Conservation (phyloP, 331 rosid genomes). For the Malus hybrid region DNA sequence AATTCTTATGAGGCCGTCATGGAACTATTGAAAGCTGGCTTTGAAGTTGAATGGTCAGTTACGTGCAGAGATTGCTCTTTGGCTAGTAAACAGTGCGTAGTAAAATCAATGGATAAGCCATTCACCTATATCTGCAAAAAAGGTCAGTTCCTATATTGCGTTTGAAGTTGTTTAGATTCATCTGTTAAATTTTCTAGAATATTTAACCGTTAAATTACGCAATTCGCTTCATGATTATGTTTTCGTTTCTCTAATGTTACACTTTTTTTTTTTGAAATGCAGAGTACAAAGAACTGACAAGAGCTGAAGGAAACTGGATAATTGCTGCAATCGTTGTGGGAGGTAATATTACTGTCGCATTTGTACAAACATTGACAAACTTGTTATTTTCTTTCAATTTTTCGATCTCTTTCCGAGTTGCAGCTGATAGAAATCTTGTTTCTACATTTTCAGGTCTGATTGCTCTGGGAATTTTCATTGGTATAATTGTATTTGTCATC, state of each 20-base stretch:
- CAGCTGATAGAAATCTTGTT: background rate
- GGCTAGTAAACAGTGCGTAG: background rate
- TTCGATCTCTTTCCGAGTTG: background rate
- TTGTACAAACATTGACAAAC: background rate
- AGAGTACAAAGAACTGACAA: background rate
- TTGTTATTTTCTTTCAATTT: background rate
- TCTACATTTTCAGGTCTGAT: constrained; percentile 3
- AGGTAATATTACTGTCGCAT: background rate
- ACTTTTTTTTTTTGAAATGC: background rate
- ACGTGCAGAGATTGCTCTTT: constrained; percentile 11
- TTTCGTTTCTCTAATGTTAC: background rate
- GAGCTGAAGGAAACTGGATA: background rate
- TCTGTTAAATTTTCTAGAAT: background rate
- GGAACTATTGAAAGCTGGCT: too few relatives aligned
- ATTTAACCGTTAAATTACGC: too few relatives aligned
- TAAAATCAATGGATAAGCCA: background rate
- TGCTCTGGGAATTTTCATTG: background rate
- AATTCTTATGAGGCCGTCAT: too few relatives aligned
- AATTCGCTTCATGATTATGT: background rate
- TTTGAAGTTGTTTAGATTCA: background rate
- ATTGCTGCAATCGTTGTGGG: background rate
- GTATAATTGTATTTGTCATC: background rate
- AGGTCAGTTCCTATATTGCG: background rate
- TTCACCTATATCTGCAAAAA: background rate
- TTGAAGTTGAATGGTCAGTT: constrained; percentile 17